phyloP scores from a whole-genome alignment of 768 basidiomycete species.

The Termitomyces sp. region DNA sequence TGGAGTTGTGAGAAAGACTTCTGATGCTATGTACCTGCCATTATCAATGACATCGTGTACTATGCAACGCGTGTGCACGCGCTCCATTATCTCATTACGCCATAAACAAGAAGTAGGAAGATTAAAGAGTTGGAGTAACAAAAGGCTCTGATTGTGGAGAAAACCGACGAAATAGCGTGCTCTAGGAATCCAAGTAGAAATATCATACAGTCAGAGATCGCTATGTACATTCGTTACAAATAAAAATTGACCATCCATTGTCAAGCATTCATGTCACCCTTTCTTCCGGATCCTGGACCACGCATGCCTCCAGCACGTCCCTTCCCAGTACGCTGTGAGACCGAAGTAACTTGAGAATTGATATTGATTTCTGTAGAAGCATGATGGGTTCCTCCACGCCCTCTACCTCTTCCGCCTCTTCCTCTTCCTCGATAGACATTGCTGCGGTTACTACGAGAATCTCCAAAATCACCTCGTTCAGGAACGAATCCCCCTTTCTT shows the following conservation, averaged over 20 bases:
- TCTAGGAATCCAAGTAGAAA: not conserved
- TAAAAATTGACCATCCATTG: not conserved
- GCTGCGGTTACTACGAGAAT: not conserved
- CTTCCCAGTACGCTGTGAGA: constrained; percentile 9
- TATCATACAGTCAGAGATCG: not conserved
- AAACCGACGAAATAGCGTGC: not conserved
- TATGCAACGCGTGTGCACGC: too few relatives aligned
- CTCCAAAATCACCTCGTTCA: constrained; percentile 10
- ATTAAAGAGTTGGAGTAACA: not conserved
- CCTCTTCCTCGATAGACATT: constrained; percentile 9
- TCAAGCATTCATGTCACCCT: not conserved
- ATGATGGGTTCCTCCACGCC: not conserved
- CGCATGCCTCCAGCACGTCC: constrained; percentile 13
- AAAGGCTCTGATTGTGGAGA: not conserved
- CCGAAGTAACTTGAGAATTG: constrained; percentile 5
- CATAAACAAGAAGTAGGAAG: too few relatives aligned
- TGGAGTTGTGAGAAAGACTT: too few relatives aligned
- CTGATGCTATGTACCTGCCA: too few relatives aligned
- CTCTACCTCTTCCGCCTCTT: constrained; percentile 18
- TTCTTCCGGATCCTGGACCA: constrained; percentile 5
- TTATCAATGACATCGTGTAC: too few relatives aligned
- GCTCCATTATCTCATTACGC: too few relatives aligned
- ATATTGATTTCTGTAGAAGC: constrained; percentile 10
- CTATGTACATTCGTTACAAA: not conserved
- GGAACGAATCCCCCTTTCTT: constrained; percentile 45